Evolutionary conservation across 2,329 filamentous ascomycete species (phyloP), one percentile per base, ranked within the genome.

Genomic region (Uncinocarpus reesii): DNA sequence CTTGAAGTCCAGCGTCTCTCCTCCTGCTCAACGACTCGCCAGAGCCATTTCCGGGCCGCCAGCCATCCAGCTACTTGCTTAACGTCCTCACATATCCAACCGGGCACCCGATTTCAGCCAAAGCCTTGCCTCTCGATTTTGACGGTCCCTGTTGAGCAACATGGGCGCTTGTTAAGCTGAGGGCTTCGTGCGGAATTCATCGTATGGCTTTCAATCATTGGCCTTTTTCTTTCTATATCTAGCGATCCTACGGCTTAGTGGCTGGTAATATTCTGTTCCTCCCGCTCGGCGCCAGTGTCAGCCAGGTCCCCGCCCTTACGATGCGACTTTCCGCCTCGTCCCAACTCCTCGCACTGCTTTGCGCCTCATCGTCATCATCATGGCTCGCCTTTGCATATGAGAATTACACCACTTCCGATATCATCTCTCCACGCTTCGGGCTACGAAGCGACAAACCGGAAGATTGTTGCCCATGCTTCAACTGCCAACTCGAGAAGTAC

Each of bases 401-500:
- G 26, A 83, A 81, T 62, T 80, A 78, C 58, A 79, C 79, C 46
- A 74, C 76, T 43, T 63, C 75, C 56, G 79, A 76, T 68, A 71
- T 78, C 62, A 78, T 73, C 78, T 79, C 35, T 79, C 84, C 62
- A 1, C 48, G 40, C 13, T 73, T 88, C 61, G 77, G 82, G 31
- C 69, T 89, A 40, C 78, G 86, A 68, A 83, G 79, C 56, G 80
- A 84, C 59, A 78, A 86, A 42, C 84, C 87, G 5, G 59, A 64
- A 44, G 59, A 67, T 26, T 73, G 59, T 50, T 65, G 62, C 7
- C 60, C 58, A 55, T 90, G 92, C 73, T 98, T 98, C 76, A 96
- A 98, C 77, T 98, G 92, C 71, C 84, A 95, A 50, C 78, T 98
- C 13, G 89, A 92, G 23, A 86, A 86, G 53, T 93, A 95, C 65